Evolutionary conservation across 495 filamentous ascomycete species (phyloP).

Genomic region (Chaetomium tenue): DNA sequence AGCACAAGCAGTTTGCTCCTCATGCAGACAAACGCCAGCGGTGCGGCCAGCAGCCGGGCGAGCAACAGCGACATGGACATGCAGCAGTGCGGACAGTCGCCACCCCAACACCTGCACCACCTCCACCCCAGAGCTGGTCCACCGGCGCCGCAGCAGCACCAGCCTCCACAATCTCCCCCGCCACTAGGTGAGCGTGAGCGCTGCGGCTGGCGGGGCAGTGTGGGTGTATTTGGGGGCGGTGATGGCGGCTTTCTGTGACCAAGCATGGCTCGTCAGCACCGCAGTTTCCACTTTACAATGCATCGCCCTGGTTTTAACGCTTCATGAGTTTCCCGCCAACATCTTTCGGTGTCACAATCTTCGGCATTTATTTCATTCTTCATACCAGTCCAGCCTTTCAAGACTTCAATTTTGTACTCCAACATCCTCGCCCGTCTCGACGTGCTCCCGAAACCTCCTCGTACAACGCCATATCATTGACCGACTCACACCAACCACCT

Average conservation of each 20-base stretch:
- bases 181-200: constrained; percentile 28
- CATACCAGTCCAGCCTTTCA: neutral
- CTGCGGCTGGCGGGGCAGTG: constrained; percentile 50
- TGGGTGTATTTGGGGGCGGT: constrained; percentile 52
- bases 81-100: constrained; percentile 28
- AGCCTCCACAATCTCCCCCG: constrained; percentile 17
- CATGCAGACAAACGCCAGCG: constrained; percentile 52
- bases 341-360: constrained; percentile 1
- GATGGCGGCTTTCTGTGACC: constrained; percentile 44
- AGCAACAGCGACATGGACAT: constrained; percentile 44
- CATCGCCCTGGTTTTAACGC: neutral
- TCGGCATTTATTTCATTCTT: neutral
- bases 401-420: neutral
- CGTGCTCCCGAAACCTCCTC: neutral
- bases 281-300: neutral
- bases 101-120: constrained; percentile 27
- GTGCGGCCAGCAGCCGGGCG: constrained; percentile 45
- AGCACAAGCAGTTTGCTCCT: constrained; percentile 54
- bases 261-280: neutral
- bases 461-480: neutral
- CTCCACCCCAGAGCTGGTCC: constrained; percentile 29
- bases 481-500: neutral
- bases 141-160: constrained; percentile 21
- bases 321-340: constrained; percentile 3
- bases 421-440: neutral